phyloP scores from a whole-genome alignment of 495 filamentous ascomycete species.

The Tetracladium setigerum region DNA sequence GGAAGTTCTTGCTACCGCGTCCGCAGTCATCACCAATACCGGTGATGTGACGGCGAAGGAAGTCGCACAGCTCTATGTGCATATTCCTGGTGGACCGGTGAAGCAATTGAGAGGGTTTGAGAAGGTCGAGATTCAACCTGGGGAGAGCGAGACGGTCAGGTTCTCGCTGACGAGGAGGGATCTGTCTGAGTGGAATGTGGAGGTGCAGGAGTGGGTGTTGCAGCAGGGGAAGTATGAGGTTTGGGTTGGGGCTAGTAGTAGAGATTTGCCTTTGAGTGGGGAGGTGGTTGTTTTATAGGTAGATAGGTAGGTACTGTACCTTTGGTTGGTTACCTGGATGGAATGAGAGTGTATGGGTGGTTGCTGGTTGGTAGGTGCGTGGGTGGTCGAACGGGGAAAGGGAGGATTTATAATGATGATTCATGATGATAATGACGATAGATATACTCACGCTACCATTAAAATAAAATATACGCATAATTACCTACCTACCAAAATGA shows the following conservation, averaged over 20 bases:
- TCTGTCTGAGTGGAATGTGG: conserved; percentile 59
- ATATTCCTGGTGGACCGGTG: conserved; percentile 45
- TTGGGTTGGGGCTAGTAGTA: conserved; percentile 56
- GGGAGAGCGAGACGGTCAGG: conserved; percentile 32
- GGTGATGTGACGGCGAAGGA: conserved; percentile 36
- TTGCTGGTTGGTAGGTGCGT: too few species aligned
- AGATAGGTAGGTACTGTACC: too few species aligned
- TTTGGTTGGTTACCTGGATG: too few species aligned
- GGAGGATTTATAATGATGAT: too few species aligned
- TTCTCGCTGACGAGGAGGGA: conserved; percentile 56
- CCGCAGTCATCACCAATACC: conserved; percentile 45
- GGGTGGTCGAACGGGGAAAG: too few species aligned
- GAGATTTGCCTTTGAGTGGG: conserved; percentile 51
- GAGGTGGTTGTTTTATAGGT: conserved; percentile 31
- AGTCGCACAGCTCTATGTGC: conserved; percentile 45
- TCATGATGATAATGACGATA: too few species aligned
- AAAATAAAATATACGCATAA: too few species aligned
- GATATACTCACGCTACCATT: too few species aligned
- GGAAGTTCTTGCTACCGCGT: conserved; percentile 46
- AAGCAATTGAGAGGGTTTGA: conserved; percentile 32
- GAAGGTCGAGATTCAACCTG: conserved; percentile 52
- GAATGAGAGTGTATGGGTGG: too few species aligned
- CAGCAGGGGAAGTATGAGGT: conserved; percentile 38
- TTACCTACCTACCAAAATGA: too few species aligned
- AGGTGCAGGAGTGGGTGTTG: conserved; percentile 51